Conservation (phyloP, 257 asterid species). For the Echium plantagineum region DNA sequence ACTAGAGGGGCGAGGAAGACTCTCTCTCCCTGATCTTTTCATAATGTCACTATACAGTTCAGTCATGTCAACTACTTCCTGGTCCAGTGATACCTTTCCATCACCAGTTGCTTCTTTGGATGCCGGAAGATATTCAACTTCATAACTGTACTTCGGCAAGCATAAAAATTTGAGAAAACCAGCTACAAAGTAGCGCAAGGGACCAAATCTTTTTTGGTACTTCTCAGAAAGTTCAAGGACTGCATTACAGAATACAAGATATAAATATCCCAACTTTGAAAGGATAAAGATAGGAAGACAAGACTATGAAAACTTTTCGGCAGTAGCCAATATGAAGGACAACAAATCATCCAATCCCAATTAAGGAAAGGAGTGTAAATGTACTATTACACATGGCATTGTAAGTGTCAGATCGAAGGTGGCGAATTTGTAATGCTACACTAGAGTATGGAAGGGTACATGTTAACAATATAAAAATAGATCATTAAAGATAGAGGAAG, state of each 20-base stretch:
- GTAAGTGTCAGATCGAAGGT: too few relatives aligned
- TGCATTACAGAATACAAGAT: conserved; percentile 17
- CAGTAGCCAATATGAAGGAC: background rate
- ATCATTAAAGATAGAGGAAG: too few relatives aligned
- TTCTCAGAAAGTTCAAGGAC: conserved; percentile 93
- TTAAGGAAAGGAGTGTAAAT: too few relatives aligned
- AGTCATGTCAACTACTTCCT: conserved; percentile 63
- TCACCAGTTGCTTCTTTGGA: conserved; percentile 37
- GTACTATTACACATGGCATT: too few relatives aligned
- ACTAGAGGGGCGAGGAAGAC: conserved; percentile 94
- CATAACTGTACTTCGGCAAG: conserved; percentile 85
- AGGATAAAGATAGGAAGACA: background rate
- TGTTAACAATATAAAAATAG: too few relatives aligned
- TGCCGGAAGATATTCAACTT: conserved; percentile 86
- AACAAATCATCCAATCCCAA: background rate
- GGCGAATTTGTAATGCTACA: too few relatives aligned
- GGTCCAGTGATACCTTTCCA: conserved; percentile 37
- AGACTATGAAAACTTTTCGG: background rate
- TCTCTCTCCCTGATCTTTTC: conserved; percentile 91
- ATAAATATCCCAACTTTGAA: background rate
- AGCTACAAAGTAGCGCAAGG: conserved; percentile 87
- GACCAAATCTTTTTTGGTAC: conserved; percentile 90
- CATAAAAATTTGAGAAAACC: conserved; percentile 88
- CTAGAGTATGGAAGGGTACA: too few relatives aligned
- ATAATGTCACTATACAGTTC: conserved; percentile 85